A percentile compares a stretch with the other conserved stretches of the same genome.
Conservation (phyloP, 306 rosid species). For the Phaseolus lunatus region DNA sequence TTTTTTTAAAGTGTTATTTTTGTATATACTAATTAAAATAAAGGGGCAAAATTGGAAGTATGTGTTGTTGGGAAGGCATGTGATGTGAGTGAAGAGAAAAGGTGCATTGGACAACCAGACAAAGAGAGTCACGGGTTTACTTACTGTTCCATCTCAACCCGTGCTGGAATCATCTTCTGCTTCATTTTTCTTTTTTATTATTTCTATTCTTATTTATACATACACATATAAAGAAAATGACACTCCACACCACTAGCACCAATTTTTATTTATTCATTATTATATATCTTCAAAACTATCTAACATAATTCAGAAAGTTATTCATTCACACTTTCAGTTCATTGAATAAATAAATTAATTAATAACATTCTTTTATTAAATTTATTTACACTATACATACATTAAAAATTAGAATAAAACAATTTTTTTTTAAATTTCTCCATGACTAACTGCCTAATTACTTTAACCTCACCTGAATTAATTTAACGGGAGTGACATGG, state of each 20-base stretch:
- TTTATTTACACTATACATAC: too few species aligned
- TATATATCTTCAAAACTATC: too few species aligned
- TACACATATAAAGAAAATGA: neutral
- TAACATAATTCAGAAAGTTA: too few species aligned
- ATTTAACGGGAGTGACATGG: neutral
- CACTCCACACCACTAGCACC: neutral
- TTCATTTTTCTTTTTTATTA: neutral
- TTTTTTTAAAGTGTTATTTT: neutral
- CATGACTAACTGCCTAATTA: too few species aligned
- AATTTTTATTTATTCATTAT: neutral
- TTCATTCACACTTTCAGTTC: too few species aligned
- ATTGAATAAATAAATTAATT: too few species aligned
- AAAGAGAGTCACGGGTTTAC: constrained; percentile 52
- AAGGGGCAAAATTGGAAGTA: constrained; percentile 36
- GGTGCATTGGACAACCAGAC: constrained; percentile 41
- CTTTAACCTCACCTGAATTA: neutral
- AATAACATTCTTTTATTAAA: too few species aligned
- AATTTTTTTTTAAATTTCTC: too few species aligned
- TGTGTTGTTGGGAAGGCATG: constrained; percentile 31
- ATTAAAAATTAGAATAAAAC: too few species aligned
- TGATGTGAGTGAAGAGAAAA: constrained; percentile 43
- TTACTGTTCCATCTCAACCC: constrained; percentile 25
- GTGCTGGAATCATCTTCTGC: neutral
- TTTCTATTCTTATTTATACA: neutral
- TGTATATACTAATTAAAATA: neutral